Percentiles rank a stretch among this genome's conserved stretches.
phyloP scores from a whole-genome alignment of 371 early-diverging fungal genomes.

The Rhizomucor miehei region DNA sequence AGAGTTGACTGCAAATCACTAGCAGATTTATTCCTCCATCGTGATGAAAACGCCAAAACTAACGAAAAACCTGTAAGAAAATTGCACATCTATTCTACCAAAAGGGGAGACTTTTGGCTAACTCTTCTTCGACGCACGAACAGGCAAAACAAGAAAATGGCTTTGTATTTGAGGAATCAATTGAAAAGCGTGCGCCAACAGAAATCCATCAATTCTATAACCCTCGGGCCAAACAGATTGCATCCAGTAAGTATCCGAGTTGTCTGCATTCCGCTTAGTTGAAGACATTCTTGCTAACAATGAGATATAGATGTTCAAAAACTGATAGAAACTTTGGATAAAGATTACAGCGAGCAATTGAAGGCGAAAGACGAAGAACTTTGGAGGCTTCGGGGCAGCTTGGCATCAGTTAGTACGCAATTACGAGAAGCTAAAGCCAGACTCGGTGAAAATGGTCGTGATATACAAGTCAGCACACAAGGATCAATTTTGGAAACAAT shows the following conservation, averaged over 20 bases:
- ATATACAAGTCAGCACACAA: too few relatives aligned
- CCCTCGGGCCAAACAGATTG: slow-evolving; percentile 27
- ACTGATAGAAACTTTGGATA: slow-evolving; percentile 67
- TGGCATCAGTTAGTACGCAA: slow-evolving; percentile 61
- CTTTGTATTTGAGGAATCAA: too few relatives aligned
- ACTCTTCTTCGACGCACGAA: too few relatives aligned
- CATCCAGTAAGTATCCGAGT: slow-evolving; percentile 41
- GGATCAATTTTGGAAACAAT: slow-evolving; percentile 28
- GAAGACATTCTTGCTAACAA: too few relatives aligned
- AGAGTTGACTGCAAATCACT: slow-evolving; percentile 65
- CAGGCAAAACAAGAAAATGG: too few relatives aligned
- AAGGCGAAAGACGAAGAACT: slow-evolving; percentile 59
- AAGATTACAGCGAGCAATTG: slow-evolving; percentile 63
- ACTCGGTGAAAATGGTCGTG: too few relatives aligned
- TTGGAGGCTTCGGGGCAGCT: slow-evolving; percentile 54
- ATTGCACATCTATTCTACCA: too few relatives aligned
- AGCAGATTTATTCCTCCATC: slow-evolving; percentile 42
- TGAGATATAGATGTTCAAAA: slow-evolving; percentile 57
- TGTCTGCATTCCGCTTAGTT: not conserved
- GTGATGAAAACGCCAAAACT: slow-evolving; percentile 69
- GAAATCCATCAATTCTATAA: too few relatives aligned
- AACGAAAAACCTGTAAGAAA: slow-evolving; percentile 7
- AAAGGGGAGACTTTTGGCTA: too few relatives aligned
- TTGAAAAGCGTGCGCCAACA: too few relatives aligned
- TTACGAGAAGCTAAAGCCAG: slow-evolving; percentile 48